Base-by-base conservation (phyloP, 2,329 filamentous ascomycete species). In the Verticillium klebahnii region DNA sequence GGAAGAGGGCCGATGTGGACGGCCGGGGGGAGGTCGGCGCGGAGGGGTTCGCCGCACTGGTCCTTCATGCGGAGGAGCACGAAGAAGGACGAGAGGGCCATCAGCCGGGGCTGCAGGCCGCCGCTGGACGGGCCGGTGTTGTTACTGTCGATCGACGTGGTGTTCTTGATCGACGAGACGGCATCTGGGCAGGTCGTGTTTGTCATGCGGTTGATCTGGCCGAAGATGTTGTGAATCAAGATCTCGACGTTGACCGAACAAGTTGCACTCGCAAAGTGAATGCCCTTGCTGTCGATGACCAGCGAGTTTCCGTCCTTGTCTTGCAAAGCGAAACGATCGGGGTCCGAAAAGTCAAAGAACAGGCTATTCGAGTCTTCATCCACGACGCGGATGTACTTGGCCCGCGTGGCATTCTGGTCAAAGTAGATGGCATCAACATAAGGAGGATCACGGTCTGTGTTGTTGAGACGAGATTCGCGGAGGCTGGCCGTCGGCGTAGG, bases 361-460 rank as follows among this genome's bases (percentile, higher is more conserved):
- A 72, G 65, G 0, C 69, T 67, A 0, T 68, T 69, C 2, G 70
- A 67, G 7, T 64, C 60, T 2, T 66, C 65, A 57, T 77, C 72
- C 0, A 71, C 63, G 4, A 77, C 61, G 0, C 74, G 73, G 14
- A 77, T 58, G 54, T 71, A 77, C 1, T 76, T 57, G 0, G 75
- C 74, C 3, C 70, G 65, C 1, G 75, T 60, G 1, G 71, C 72
- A 17, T 71, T 68, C 3, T 64, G 66, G 25, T 73, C 69, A 56
- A 77, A 73, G 52, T 71, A 69, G 25, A 78, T 68, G 0, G 75
- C 72, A 57, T 77, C 73, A 3, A 78, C 71, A 56, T 74, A 77
- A 0, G 75, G 74, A 64, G 70, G 7, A 71, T 62, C 6, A 69
- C 69, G 15, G 67, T 65, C 25, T 0, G 60, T 59, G 54, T 74